phyloP scores from a whole-genome alignment of 2,329 filamentous ascomycete genomes.

The Aulographum hederae region DNA sequence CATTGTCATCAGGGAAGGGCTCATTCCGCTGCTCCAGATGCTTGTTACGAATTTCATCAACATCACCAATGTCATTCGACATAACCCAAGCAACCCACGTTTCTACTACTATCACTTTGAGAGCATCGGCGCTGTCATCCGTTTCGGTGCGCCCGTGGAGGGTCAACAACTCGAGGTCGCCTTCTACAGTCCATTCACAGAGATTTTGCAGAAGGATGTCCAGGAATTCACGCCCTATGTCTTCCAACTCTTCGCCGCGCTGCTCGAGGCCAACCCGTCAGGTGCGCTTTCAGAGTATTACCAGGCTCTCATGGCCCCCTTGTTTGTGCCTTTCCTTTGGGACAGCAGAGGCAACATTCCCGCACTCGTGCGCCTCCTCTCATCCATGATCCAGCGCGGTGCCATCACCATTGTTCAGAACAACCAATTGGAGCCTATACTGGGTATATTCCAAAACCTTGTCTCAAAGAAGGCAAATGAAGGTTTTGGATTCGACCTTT shows the following conservation, averaged over 20 bases:
- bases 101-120: conserved; percentile 99
- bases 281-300: conserved; percentile 68
- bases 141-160: conserved; percentile 50
- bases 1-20: conserved; percentile 76
- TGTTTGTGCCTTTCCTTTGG: conserved; percentile 73
- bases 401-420: conserved; percentile 53
- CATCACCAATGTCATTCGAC: conserved; percentile 81
- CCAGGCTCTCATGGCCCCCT: conserved; percentile 56
- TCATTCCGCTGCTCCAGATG: conserved; percentile 53
- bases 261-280: conserved; percentile 70
- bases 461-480: conserved; percentile 71
- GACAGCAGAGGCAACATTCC: conserved; percentile 86
- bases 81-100: conserved; percentile 89
- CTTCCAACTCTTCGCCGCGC: conserved; percentile 83
- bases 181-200: conserved; percentile 69
- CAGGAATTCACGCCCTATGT: conserved; percentile 93
- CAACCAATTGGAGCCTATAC: conserved; percentile 68
- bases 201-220: conserved; percentile 64
- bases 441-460: conserved; percentile 93
- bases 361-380: conserved; percentile 68
- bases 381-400: conserved; percentile 66
- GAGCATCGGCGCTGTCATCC: conserved; percentile 74
- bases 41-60: conserved; percentile 71
- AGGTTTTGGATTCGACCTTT: conserved; percentile 68
- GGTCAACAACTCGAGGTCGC: conserved; percentile 59